Conservation (phyloP, 1,139 yeast genomes). For the Starmera stellimalicola region DNA sequence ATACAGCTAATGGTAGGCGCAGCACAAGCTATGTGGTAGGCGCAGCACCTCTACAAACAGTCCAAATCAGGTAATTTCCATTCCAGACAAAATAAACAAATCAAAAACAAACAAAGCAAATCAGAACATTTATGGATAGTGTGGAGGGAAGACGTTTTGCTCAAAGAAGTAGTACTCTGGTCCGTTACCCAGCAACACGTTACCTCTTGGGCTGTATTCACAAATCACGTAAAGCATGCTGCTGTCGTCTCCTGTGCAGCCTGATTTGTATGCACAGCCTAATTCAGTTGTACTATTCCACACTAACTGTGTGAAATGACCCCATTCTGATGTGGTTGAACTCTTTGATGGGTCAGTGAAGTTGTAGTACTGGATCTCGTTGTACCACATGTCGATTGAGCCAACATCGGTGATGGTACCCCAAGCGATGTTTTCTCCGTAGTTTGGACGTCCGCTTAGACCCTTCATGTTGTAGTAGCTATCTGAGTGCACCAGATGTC, state of each 20-base stretch:
- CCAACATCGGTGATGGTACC: slow-evolving; percentile 40
- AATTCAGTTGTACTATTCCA: slow-evolving; percentile 48
- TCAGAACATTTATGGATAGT: too few species aligned
- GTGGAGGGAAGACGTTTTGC: slow-evolving; percentile 42
- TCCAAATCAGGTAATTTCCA: too few species aligned
- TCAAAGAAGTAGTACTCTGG: slow-evolving; percentile 32
- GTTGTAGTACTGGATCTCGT: slow-evolving; percentile 45
- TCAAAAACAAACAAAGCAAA: too few species aligned
- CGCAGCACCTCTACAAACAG: too few species aligned
- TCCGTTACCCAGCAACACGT: too few species aligned
- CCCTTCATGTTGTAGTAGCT: slow-evolving; percentile 22
- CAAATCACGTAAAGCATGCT: slow-evolving; percentile 40
- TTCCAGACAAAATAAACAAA: too few species aligned
- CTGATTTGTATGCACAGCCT: slow-evolving; percentile 43
- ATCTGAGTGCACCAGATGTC: slow-evolving; percentile 50
- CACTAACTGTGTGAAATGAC: slow-evolving; percentile 65
- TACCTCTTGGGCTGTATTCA: slow-evolving; percentile 58
- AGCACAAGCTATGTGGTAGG: too few species aligned
- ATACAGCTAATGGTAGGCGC: too few species aligned
- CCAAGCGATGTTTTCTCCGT: slow-evolving; percentile 56
- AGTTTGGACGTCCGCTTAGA: too few species aligned
- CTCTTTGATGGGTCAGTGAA: slow-evolving; percentile 35
- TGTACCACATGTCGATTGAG: slow-evolving; percentile 58
- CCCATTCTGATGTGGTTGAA: slow-evolving; percentile 29
- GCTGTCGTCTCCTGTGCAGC: slow-evolving; percentile 23